Conservation (phyloP, 495 filamentous ascomycete genomes). For the Talaromyces trachyspermus region DNA sequence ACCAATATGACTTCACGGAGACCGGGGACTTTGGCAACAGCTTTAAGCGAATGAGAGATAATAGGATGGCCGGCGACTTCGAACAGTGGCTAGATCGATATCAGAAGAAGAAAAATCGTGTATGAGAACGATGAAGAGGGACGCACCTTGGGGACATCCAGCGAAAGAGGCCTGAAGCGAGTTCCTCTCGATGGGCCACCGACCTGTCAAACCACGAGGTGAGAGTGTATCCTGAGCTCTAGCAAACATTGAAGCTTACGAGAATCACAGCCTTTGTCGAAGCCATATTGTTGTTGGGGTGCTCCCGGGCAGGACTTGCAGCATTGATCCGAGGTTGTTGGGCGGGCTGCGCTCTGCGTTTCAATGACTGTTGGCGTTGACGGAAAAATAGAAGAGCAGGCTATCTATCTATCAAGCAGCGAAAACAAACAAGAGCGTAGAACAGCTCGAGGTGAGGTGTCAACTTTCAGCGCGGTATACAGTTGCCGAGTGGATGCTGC, state of each 20-base stretch:
- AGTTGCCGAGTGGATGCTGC: too few relatives aligned
- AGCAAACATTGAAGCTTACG: too few relatives aligned
- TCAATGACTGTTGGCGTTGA: too few relatives aligned
- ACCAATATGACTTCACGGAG: conserved; percentile 96
- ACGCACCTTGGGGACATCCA: conserved; percentile 92
- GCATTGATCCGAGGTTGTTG: too few relatives aligned
- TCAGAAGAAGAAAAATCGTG: conserved; percentile 6
- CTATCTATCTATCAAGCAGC: too few relatives aligned
- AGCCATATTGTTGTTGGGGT: conserved; percentile 30
- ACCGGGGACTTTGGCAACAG: conserved; percentile 81
- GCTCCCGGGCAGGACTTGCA: conserved; percentile 41
- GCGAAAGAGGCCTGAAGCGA: conserved; percentile 88
- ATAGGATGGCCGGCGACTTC: conserved; percentile 97
- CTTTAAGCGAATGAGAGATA: conserved; percentile 92
- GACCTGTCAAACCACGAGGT: conserved; percentile 66
- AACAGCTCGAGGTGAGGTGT: too few relatives aligned
- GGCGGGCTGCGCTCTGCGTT: too few relatives aligned
- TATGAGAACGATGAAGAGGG: conserved; percentile 8
- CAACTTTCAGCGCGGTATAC: too few relatives aligned
- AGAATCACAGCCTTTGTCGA: conserved; percentile 68
- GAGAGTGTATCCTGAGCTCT: too few relatives aligned
- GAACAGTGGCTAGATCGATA: conserved; percentile 73
- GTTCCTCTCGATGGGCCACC: conserved; percentile 93
- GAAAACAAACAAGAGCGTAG: too few relatives aligned
- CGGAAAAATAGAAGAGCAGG: background rate